Evolutionary conservation across 1,139 yeast genomes (phyloP).

Genomic region (Diutina neorugosa): DNA sequence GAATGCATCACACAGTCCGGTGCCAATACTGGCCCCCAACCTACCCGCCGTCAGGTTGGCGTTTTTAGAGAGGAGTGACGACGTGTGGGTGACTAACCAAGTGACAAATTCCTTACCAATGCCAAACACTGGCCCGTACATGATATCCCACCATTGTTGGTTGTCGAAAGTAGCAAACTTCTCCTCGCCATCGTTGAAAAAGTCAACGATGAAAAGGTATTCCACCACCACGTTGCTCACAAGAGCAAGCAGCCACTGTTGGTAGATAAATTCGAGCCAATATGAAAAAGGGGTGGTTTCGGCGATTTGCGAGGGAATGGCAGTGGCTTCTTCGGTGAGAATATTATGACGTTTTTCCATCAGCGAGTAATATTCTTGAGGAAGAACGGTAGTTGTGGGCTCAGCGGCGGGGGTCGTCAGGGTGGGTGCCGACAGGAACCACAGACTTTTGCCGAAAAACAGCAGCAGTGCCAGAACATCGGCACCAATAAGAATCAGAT

Average conservation of each 20-base stretch:
- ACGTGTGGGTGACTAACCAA: constrained; percentile 23
- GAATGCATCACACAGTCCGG: constrained; percentile 49
- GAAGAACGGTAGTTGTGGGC: constrained; percentile 10
- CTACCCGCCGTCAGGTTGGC: constrained; percentile 1
- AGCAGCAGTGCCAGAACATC: background rate
- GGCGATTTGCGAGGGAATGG: constrained; percentile 77
- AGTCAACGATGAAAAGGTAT: constrained; percentile 59
- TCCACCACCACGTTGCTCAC: constrained; percentile 73
- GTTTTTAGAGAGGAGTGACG: background rate
- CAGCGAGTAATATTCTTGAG: constrained; percentile 40
- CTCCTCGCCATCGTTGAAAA: constrained; percentile 46
- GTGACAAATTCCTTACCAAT: constrained; percentile 27
- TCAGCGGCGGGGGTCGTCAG: background rate
- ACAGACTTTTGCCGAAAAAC: background rate
- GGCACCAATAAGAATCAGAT: constrained; percentile 38
- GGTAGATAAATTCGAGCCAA: constrained; percentile 62
- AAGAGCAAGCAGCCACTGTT: constrained; percentile 63
- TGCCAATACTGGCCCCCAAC: background rate
- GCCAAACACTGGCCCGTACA: constrained; percentile 39
- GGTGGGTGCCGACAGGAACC: background rate
- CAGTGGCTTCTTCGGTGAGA: constrained; percentile 26
- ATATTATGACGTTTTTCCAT: constrained; percentile 45
- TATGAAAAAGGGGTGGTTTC: constrained; percentile 58
- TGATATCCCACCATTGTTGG: constrained; percentile 35
- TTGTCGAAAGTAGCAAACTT: constrained; percentile 12